A percentile compares a stretch with the other conserved stretches of the same genome.
These are phyloP conservation scores for Thelephora ganbajun DNA, from an alignment of 768 basidiomycete species.

Conservation along the genomic window DNA sequence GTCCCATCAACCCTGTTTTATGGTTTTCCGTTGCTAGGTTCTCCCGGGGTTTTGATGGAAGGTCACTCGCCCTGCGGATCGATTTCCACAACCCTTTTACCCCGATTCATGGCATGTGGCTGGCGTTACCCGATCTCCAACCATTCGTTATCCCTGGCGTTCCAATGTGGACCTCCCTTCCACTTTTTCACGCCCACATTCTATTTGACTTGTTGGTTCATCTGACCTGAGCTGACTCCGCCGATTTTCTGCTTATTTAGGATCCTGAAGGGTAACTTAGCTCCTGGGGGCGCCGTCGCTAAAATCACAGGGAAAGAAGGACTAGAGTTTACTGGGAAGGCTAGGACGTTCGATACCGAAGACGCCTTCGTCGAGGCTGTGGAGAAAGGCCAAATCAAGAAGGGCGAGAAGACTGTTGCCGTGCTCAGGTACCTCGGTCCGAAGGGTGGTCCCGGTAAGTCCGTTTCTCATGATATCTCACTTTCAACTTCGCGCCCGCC, in stretches of 20 bases:
- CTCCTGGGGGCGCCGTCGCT: conserved; percentile 89
- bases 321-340: conserved; percentile 77
- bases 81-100: too few species aligned
- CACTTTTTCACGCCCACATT: background rate
- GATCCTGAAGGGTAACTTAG: conserved; percentile 84
- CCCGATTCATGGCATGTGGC: too few species aligned
- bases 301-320: conserved; percentile 98
- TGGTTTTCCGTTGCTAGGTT: background rate
- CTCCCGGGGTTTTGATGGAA: background rate
- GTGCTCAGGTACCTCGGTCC: conserved; percentile 94
- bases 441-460: conserved; percentile 85
- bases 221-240: background rate
- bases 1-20: background rate
- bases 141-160: too few species aligned
- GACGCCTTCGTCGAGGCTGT: conserved; percentile 80
- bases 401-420: conserved; percentile 93
- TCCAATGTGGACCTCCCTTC: too few species aligned
- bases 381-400: conserved; percentile 76
- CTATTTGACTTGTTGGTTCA: too few species aligned
- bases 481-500: background rate
- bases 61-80: background rate
- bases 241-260: conserved; percentile 22
- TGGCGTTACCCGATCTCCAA: too few species aligned
- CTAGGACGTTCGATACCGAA: conserved; percentile 86
- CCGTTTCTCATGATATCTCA: background rate